Evolutionary conservation across 2,329 filamentous ascomycete genomes (phyloP), one percentile per base, ranked within the genome.

Genomic region (Pyrenophora teres): DNA sequence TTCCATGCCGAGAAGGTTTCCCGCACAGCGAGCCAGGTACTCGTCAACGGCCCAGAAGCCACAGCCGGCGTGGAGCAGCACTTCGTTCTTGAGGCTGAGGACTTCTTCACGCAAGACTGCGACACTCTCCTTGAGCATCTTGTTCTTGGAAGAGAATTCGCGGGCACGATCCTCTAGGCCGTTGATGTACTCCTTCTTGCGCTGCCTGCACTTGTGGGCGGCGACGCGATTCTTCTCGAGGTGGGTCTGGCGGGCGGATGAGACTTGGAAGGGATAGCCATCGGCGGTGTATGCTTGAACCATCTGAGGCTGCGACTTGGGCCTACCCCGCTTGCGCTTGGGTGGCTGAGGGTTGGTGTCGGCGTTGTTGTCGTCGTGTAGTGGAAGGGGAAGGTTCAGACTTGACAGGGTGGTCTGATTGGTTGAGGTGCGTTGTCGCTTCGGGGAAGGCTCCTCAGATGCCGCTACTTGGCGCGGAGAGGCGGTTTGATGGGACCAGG

Each of bases 201-300:
- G 89, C 64, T 87, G 82, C 3, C 88, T 83, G 65, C 87, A 91
- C 67, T 90, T 90, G 68, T 85, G 87, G 1, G 88, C 88, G 0
- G 88, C 88, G 2, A 88, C 76, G 8, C 88, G 81, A 69, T 92
- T 92, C 54, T 87, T 83, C 71, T 89, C 85, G 0, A 90, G 78
- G 60, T 73, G 70, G 2, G 67, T 68, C 50, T 72, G 64, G 44
- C 70, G 70, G 38, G 69, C 65, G 3, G 68, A 70, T 5, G 70
- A 69, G 4, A 72, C 68, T 16, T 69, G 64, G 50, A 71, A 65
- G 2, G 68, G 68, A 35, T 62, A 69, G 25, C 68, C 70, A 15
- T 72, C 69, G 13, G 66, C 57, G 3, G 68, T 70, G 50, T 50
- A 69, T 13, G 63, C 64, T 50, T 69, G 63, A 6, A 68, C 52